Evolutionary conservation across 768 basidiomycete species (phyloP).

Genomic region (Lyophyllum atratum): DNA sequence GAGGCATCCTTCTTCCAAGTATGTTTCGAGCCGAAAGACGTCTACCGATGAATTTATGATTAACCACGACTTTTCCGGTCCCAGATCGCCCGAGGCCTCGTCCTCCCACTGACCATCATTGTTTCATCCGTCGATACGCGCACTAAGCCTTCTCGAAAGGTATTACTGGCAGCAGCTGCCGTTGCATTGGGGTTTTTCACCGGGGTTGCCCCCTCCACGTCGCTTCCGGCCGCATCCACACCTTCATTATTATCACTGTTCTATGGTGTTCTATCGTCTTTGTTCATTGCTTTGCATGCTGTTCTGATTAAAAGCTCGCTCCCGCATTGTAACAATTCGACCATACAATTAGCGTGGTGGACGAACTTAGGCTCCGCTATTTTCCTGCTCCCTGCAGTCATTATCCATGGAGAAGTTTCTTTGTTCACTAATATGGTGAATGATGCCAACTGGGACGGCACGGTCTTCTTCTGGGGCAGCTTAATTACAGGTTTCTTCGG

Average conservation of each 20-base stretch:
- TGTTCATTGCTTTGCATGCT: slow-evolving; percentile 76
- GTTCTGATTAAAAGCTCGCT: slow-evolving; percentile 75
- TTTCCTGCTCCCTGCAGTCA: slow-evolving; percentile 62
- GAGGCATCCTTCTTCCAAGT: slow-evolving; percentile 86
- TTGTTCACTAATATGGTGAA: slow-evolving; percentile 39
- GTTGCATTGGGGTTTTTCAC: slow-evolving; percentile 80
- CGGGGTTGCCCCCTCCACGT: slow-evolving; percentile 63
- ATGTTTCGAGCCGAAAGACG: neutral
- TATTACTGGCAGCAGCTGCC: slow-evolving; percentile 57
- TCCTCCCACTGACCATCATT: slow-evolving; percentile 79
- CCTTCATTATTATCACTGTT: slow-evolving; percentile 61
- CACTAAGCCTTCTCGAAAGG: slow-evolving; percentile 51
- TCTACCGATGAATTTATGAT: neutral
- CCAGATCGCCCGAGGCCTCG: slow-evolving; percentile 83
- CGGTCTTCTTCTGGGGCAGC: slow-evolving; percentile 63
- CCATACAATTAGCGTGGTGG: slow-evolving; percentile 79
- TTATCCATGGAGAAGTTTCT: slow-evolving; percentile 55
- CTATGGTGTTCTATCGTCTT: slow-evolving; percentile 71
- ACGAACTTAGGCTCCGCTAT: slow-evolving; percentile 71
- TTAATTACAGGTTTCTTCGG: slow-evolving; percentile 76
- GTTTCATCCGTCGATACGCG: slow-evolving; percentile 65
- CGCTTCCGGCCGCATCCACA: slow-evolving; percentile 39
- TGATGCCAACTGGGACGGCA: slow-evolving; percentile 45
- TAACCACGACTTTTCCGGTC: neutral
- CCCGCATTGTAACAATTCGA: slow-evolving; percentile 67